Conservation (phyloP, 768 basidiomycete genomes). For the Ramaria sp. region DNA sequence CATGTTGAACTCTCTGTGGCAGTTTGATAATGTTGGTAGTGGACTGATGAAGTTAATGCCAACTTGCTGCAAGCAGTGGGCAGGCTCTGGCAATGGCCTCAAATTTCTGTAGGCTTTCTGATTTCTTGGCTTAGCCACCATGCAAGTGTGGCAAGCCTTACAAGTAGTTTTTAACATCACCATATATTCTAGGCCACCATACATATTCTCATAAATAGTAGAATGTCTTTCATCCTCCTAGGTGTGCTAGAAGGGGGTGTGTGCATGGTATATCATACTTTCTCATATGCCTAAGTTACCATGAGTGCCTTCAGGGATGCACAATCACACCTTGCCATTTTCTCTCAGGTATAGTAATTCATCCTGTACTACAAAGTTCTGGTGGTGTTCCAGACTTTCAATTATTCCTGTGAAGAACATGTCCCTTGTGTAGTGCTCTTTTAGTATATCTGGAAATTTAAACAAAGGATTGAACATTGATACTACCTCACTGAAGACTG, state of each 20-base stretch:
- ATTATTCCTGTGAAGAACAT: conserved; percentile 21
- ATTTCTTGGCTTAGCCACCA: conserved; percentile 21
- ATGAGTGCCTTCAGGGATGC: conserved; percentile 7
- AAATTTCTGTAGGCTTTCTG: conserved; percentile 16
- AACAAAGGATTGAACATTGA: no score
- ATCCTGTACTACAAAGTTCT: conserved; percentile 8
- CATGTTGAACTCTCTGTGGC: conserved; percentile 20
- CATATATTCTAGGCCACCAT: conserved; percentile 14
- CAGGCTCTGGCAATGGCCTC: conserved; percentile 9
- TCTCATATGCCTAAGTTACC: conserved; percentile 16
- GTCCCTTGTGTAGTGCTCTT: conserved; percentile 12
- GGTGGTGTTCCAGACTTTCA: not conserved
- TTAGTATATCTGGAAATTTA: not conserved
- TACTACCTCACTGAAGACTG: no score
- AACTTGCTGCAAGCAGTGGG: conserved; percentile 15
- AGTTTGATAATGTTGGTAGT: conserved; percentile 11
- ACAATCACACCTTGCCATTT: no score
- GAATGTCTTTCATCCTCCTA: conserved; percentile 18
- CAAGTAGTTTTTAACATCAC: conserved; percentile 15
- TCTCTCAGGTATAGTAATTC: conserved; percentile 9
- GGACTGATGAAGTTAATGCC: conserved; percentile 28
- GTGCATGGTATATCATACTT: conserved; percentile 25
- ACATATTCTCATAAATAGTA: conserved; percentile 12
- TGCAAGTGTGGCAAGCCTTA: conserved; percentile 19
- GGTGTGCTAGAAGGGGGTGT: conserved; percentile 18